Evolutionary conservation across 768 basidiomycete genomes (phyloP), one percentile per base, ranked within the genome.

Genomic region (Lentinula sp.): DNA sequence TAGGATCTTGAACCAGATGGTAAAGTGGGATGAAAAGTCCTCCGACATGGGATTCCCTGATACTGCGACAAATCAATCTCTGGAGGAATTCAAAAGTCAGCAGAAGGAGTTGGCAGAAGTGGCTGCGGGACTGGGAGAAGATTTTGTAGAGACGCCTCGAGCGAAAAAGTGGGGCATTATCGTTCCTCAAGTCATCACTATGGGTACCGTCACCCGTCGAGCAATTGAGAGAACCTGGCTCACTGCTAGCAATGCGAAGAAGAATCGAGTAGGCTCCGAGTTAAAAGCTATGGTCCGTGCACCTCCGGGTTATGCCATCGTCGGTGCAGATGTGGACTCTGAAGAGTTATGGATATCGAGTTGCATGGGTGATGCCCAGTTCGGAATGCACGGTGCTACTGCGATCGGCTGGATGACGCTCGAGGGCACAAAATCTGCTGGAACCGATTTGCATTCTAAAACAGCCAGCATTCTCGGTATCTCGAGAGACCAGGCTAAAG

Each of bases 331-430:
- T 71, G 97, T 99, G 23, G 97, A 99, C 73, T 96, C 94, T 51
- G 96, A 98, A 75, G 97, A 99, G 72, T 78, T 99, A 23, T 98
- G 97, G 97, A 98, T 98, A 65, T 96, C 95, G 18, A 95, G 92
- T 68, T 93, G 93, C 62, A 96, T 98, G 93, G 96, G 96, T 0
- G 97, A 98, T 69, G 92, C 95, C 0, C 96, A 99, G 73, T 97
- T 99, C 71, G 97, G 96, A 8, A 71, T 96, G 61, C 95, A 99
- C 66, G 96, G 96, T 10, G 93, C 95, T 10, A 95, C 95, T 2
- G 95, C 96, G 1, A 86, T 99, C 46, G 96, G 97, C 3, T 98
- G 96, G 96, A 98, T 99, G 96, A 98, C 95, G 15, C 82, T 99
- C 33, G 97, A 98, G 72, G 95, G 97, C 0, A 96, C 95, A 15